Percentiles rank a stretch among this genome's conserved stretches.
phyloP scores from a whole-genome alignment of 208 protist genomes.

The Phytomonas francai region DNA sequence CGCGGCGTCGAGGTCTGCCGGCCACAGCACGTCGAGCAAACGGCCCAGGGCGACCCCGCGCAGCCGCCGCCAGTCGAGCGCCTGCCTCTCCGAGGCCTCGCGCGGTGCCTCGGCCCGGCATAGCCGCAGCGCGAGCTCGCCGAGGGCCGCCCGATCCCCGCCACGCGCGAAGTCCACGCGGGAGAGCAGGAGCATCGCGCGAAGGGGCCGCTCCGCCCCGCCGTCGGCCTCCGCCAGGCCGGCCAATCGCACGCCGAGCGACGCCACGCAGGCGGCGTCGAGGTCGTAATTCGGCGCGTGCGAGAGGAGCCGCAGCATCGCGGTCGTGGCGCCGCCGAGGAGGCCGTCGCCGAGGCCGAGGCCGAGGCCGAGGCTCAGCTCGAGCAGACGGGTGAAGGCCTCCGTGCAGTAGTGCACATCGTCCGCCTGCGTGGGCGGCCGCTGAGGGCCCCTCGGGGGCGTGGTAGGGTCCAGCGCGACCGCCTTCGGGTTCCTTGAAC shows the following conservation, averaged over 20 bases:
- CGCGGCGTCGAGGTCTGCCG: constrained; percentile 11
- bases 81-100: neutral
- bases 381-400: constrained; percentile 18
- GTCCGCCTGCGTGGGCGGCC: constrained; percentile 30
- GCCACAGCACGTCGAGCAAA: constrained; percentile 16
- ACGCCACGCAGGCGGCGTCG: constrained; percentile 15
- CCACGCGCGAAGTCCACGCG: constrained; percentile 24
- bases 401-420: constrained; percentile 20
- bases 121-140: constrained; percentile 11
- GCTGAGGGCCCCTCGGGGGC: constrained; percentile 29
- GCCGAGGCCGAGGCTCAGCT: neutral
- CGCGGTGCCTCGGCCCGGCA: constrained; percentile 13
- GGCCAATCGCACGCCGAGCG: neutral
- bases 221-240: neutral
- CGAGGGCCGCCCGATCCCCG: constrained; percentile 10
- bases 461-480: constrained; percentile 26
- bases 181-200: constrained; percentile 38
- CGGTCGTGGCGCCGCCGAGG: constrained; percentile 10
- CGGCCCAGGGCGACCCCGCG: constrained; percentile 33
- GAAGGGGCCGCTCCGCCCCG: constrained; percentile 8
- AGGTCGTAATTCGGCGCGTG: constrained; percentile 56
- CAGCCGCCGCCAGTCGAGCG: constrained; percentile 53
- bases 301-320: constrained; percentile 21
- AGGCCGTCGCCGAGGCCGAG: neutral
- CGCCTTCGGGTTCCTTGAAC: constrained; percentile 13